Conservation (phyloP, 2,329 filamentous ascomycete genomes). For the Amauroascus verrucosus region DNA sequence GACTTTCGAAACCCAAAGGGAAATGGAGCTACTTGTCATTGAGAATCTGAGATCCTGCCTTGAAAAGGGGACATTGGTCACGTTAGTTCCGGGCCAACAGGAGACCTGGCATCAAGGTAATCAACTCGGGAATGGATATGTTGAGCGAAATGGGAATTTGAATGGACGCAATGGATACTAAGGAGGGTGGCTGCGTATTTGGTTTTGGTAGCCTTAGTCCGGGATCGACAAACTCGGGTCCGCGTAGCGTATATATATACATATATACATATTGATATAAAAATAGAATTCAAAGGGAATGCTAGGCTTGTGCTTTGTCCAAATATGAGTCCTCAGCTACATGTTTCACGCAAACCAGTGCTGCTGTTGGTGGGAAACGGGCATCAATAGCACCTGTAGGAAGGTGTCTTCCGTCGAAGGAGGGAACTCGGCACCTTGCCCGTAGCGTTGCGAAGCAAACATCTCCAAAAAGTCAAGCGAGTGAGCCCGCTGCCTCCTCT, state of each 20-base stretch:
- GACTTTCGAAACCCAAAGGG: conserved; percentile 51
- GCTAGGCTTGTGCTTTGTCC: not conserved
- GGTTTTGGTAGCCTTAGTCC: not conserved
- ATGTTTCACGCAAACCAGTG: too few relatives aligned
- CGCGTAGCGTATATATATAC: not conserved
- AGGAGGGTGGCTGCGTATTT: not conserved
- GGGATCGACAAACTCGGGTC: not conserved
- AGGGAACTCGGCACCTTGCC: too few relatives aligned
- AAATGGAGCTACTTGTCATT: conserved; percentile 52
- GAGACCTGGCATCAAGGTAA: conserved; percentile 18
- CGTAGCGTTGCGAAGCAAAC: too few relatives aligned
- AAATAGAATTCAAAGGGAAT: not conserved
- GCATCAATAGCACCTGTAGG: too few relatives aligned
- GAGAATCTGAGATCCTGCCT: conserved; percentile 49
- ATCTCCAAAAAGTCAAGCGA: not conserved
- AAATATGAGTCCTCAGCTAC: too few relatives aligned
- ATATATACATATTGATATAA: not conserved
- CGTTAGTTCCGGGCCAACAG: conserved; percentile 53
- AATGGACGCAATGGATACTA: not conserved
- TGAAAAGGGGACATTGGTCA: conserved; percentile 48
- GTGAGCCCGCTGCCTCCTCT: too few relatives aligned
- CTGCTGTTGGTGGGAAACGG: too few relatives aligned
- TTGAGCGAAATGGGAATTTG: not conserved
- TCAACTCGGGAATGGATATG: not conserved
- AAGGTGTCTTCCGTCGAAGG: too few relatives aligned